Evolutionary conservation across 345 rosid genomes (phyloP), one percentile per base, ranked within the genome.

Genomic region (Linum usitatissimum): DNA sequence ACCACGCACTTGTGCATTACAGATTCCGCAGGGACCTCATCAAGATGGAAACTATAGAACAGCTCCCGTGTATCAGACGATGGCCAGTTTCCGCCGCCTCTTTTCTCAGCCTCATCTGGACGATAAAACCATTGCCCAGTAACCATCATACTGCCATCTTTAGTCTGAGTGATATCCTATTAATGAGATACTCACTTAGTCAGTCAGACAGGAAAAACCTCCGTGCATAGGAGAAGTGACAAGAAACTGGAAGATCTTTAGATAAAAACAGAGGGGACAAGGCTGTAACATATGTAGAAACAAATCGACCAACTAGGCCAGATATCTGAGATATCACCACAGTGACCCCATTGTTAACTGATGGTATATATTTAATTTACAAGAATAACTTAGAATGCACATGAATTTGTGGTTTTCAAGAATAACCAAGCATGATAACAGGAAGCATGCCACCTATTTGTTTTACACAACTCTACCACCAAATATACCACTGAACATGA

Each of bases 61-160:
- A 93, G 80, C 68, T 93, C 95, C 48, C 99, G 71, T 3, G 95
- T 86, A 73, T 93, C 97, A 63, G 74, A 71, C 14, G 88, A 87
- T 65, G 76, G 83, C 99, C 99, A 93, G 69, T 79, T 88, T 66
- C 99, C 96, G 36, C 97, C 99, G 6, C 92, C 97, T 70, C 83
- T 93, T 68, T 68, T 83, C 71, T 83, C 99, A 23, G 99, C 96
- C 76, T 93, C 99, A 68, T 90, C 99, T 15, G 99, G 97, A 55
- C 99, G 96, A 74, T 90, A 93, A 77, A 93, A 93, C 97, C 97
- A 93, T 71, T 93, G 99, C 51, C 97, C 99, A 54, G 84, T 79
- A 53, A 93, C 95, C 92, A 82, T 86, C 80, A 87, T 59, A 64
- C 65, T 69, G 63, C 89, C 90, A 55, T 77, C 75, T 54, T 73